Base-by-base conservation (phyloP, 2,329 filamentous ascomycete genomes). In the Talaromyces pinophilus region DNA sequence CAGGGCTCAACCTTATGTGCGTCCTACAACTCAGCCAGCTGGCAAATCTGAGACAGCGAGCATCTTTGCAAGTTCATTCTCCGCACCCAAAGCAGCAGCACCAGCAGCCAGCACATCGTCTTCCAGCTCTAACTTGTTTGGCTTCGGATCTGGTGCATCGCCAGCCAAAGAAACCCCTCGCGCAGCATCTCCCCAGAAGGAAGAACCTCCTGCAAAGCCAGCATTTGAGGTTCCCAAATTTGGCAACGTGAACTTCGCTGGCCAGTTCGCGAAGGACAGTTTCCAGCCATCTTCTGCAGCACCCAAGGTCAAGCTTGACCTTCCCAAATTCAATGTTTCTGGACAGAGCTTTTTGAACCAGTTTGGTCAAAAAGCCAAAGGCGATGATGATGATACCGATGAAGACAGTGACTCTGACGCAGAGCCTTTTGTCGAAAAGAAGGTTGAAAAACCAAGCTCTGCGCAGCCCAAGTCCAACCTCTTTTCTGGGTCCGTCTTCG, bases 51-150 rank as follows among this genome's bases (percentile, higher is more conserved):
- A 70, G 3, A 76, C 74, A 10, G 73, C 74, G 11, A 75, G 64
- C 64, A 73, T 76, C 10, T 77, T 76, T 50, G 74, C 74, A 19
- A 71, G 69, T 59, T 71, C 75, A 10, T 75, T 75, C 22, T 61
- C 63, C 11, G 66, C 63, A 10, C 10, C 50, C 64, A 25, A 10
- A 68, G 35, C 68, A 33, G 46, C 63, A 25, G 28, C 38, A 19
- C 42, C 55, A 35, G 57, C 55, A 35, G 57, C 62, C 33, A 28
- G n/a, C 7, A 63, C 46, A 52, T n/a, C 50, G 15, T 46, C 38
- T 46, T 42, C 28, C 30, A 28, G 52, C 25, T 44, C 66, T 1
- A 64, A 46, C 42, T 15, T 50, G 13, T 59, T 63, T 33, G 35
- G 60, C 6, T 7, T 59, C 3, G 28, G 52, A 22, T 38, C 64